A percentile compares a stretch with the other conserved stretches of the same genome.
Conservation (phyloP, 1,284 basidiomycete species). For the Apiotrichum porosum region DNA sequence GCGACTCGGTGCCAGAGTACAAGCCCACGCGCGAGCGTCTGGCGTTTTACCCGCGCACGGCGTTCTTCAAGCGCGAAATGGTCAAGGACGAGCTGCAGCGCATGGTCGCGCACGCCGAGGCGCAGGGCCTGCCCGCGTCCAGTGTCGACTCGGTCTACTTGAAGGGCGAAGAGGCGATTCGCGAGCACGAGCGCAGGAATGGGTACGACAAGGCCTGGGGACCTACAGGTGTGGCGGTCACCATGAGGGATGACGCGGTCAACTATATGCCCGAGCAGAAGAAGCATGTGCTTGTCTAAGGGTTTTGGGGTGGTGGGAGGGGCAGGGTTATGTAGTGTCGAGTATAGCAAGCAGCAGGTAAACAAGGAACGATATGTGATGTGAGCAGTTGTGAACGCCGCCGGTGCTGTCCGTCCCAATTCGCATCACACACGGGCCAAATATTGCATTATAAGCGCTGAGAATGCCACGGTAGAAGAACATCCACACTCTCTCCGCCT, state of each 20-base stretch:
- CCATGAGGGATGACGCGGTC: neutral
- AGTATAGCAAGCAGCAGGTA: too few relatives aligned
- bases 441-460: too few relatives aligned
- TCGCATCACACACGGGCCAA: too few relatives aligned
- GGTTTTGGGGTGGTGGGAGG: too few relatives aligned
- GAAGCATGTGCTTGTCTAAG: slow-evolving; percentile 1
- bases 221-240: slow-evolving; percentile 14
- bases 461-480: too few relatives aligned
- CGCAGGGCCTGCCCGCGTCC: slow-evolving; percentile 6
- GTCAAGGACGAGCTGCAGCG: slow-evolving; percentile 23
- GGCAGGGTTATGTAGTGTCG: too few relatives aligned
- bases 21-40: slow-evolving; percentile 22
- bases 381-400: too few relatives aligned
- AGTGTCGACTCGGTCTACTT: slow-evolving; percentile 28
- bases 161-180: slow-evolving; percentile 23
- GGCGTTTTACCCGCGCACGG: slow-evolving; percentile 27
- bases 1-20: slow-evolving; percentile 27
- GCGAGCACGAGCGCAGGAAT: slow-evolving; percentile 26
- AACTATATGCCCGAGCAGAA: neutral
- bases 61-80: slow-evolving; percentile 24
- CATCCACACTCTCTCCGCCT: too few relatives aligned
- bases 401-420: too few relatives aligned
- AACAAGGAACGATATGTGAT: too few relatives aligned
- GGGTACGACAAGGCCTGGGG: slow-evolving; percentile 30
- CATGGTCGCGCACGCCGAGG: slow-evolving; percentile 23